Conservation (phyloP, 257 asterid species). For the Fraxinus quadrangulata region DNA sequence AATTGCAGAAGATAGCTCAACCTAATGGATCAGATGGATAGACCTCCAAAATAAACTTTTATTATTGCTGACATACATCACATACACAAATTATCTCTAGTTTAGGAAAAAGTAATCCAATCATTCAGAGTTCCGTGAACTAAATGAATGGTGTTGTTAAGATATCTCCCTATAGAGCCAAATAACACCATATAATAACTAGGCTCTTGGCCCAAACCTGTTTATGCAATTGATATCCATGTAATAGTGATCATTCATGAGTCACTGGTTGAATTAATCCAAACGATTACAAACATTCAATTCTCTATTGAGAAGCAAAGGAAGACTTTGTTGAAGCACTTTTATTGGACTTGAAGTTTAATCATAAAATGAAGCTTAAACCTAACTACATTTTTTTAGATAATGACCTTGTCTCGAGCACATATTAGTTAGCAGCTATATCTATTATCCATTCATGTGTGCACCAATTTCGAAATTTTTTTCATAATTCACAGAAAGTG, state of each 20-base stretch:
- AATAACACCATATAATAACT: background rate
- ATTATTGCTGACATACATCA: background rate
- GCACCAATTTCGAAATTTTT: background rate
- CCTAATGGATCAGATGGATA: background rate
- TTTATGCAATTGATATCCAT: background rate
- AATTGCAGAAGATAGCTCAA: background rate
- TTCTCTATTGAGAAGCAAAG: background rate
- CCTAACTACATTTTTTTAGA: background rate
- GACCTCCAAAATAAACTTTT: background rate
- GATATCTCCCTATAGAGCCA: background rate
- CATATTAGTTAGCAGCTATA: background rate
- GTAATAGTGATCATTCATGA: constrained; percentile 8
- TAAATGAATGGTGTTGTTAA: background rate
- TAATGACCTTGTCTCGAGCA: background rate
- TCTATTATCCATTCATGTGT: background rate
- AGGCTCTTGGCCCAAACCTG: background rate
- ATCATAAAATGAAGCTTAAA: background rate
- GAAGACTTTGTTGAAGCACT: background rate
- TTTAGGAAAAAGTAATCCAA: background rate
- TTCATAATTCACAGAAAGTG: background rate
- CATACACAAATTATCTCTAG: constrained; percentile 11
- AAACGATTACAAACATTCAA: background rate
- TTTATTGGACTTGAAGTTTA: background rate
- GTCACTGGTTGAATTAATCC: background rate
- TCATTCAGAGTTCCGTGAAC: background rate